Evolutionary conservation across 1,139 yeast species (phyloP).

Genomic region (Taiozyma onychis): DNA sequence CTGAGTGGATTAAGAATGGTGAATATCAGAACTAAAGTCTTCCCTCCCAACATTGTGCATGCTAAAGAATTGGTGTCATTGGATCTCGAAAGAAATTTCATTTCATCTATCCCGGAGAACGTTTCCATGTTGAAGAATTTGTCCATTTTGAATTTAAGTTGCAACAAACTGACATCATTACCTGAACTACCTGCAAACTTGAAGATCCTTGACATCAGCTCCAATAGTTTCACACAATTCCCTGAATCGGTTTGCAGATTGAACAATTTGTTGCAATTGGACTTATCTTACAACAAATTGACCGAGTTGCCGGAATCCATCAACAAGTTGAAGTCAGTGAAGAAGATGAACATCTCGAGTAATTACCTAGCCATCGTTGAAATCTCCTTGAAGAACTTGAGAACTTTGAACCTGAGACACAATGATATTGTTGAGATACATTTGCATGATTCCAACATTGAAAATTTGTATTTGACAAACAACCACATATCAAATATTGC

Average conservation of each 20-base stretch:
- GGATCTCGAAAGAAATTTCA: constrained; percentile 74
- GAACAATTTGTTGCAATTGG: constrained; percentile 57
- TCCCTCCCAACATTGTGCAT: constrained; percentile 69
- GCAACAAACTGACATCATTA: constrained; percentile 63
- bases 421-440: constrained; percentile 65
- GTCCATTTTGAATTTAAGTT: constrained; percentile 55
- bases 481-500: constrained; percentile 71
- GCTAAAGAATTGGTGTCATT: constrained; percentile 65
- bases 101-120: constrained; percentile 54
- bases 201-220: constrained; percentile 64
- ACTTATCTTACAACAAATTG: constrained; percentile 77
- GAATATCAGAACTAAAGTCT: constrained; percentile 64
- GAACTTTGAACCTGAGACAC: constrained; percentile 73
- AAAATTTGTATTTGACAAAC: constrained; percentile 70
- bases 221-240: constrained; percentile 65
- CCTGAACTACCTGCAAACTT: constrained; percentile 59
- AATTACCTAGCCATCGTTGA: constrained; percentile 51
- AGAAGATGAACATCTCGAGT: constrained; percentile 69
- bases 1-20: constrained; percentile 64
- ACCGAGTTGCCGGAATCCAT: constrained; percentile 56
- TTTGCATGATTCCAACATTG: constrained; percentile 55
- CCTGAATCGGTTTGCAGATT: constrained; percentile 70
- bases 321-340: constrained; percentile 51
- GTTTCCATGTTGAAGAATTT: constrained; percentile 50
- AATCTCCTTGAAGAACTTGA: constrained; percentile 47